Evolutionary conservation across 1,284 basidiomycete genomes (phyloP), one percentile per base, ranked within the genome.

Genomic region (Phaffia rhodozyma): DNA sequence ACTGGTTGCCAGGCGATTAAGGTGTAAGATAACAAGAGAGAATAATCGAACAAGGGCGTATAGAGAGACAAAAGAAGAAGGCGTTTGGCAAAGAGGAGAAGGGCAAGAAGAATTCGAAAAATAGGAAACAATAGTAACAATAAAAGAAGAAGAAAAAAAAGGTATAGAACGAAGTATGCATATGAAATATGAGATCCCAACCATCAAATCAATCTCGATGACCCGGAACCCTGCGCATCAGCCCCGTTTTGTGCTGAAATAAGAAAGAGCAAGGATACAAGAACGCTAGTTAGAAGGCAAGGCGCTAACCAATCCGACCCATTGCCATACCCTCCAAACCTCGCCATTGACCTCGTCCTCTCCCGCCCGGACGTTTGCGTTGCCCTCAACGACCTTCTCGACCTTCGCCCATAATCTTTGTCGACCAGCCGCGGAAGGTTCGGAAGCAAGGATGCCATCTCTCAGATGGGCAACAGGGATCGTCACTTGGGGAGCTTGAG

Each of bases 311-410:
- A 47, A 25, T n/a, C 74, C 74, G 0, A 66, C 66, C 80, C 80
- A 82, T 68, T 80, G 75, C 80, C 80, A 82, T 0, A 79, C 80
- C 63, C 78, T 75, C 71, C 78, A 75, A 67, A 79, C 75, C 69
- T 81, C 94, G 58, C 91, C 92, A 67, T 81, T 80, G 55, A 89
- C 82, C 76, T 97, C 92, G 73, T 89, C 87, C 67, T 94, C 80
- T 72, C 89, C 87, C 30, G 86, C 85, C 63, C 90, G 83, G 23
- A 98, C 89, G 75, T 99, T 99, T 23, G 91, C 84, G 76, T 99
- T 98, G 62, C 84, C 84, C 76, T 98, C 94, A 1, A 98, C 90
- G 55, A 92, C 78, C 57, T 81, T 83, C 72, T 89, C 87, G 52
- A 99, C 96, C 65, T 82, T 82, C 56, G 83, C 80, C 96, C 96